phyloP scores from a whole-genome alignment of 352 stramenopile genomes.

The Globisporangium iwayamae region DNA sequence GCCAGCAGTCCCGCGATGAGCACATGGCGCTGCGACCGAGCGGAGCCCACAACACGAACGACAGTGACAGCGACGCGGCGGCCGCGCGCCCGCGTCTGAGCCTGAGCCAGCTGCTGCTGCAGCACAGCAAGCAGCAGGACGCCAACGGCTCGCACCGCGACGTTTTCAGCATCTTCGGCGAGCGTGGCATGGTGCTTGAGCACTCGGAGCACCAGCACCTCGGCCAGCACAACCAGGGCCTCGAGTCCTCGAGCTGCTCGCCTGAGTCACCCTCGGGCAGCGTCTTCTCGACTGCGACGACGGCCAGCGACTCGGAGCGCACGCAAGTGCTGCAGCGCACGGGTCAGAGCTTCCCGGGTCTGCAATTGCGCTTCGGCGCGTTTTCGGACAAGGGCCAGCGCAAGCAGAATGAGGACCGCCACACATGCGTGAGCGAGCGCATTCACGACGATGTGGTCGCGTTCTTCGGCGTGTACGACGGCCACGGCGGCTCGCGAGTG shows the following conservation, averaged over 20 bases:
- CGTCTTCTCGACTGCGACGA: slow-evolving; percentile 74
- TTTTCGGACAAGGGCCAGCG: slow-evolving; percentile 76
- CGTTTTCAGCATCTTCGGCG: slow-evolving; percentile 85
- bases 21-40: slow-evolving; percentile 23
- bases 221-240: slow-evolving; percentile 1
- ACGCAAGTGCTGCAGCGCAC: slow-evolving; percentile 45
- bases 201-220: slow-evolving; percentile 16
- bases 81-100: slow-evolving; percentile 31
- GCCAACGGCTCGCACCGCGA: slow-evolving; percentile 55
- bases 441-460: slow-evolving; percentile 59
- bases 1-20: slow-evolving; percentile 57
- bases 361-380: slow-evolving; percentile 62
- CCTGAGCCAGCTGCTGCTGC: slow-evolving; percentile 51
- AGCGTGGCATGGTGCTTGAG: slow-evolving; percentile 72
- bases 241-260: slow-evolving; percentile 29
- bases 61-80: slow-evolving; percentile 17
- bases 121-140: slow-evolving; percentile 46
- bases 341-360: slow-evolving; percentile 48
- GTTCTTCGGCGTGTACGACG: slow-evolving; percentile 86
- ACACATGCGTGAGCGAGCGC: slow-evolving; percentile 41
- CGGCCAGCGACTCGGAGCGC: slow-evolving; percentile 71
- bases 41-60: not conserved
- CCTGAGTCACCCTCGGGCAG: slow-evolving; percentile 53
- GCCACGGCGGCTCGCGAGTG: slow-evolving; percentile 68
- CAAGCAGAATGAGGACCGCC: slow-evolving; percentile 74